Conservation (phyloP, 495 filamentous ascomycete species). For the Annulohypoxylon maeteangense region DNA sequence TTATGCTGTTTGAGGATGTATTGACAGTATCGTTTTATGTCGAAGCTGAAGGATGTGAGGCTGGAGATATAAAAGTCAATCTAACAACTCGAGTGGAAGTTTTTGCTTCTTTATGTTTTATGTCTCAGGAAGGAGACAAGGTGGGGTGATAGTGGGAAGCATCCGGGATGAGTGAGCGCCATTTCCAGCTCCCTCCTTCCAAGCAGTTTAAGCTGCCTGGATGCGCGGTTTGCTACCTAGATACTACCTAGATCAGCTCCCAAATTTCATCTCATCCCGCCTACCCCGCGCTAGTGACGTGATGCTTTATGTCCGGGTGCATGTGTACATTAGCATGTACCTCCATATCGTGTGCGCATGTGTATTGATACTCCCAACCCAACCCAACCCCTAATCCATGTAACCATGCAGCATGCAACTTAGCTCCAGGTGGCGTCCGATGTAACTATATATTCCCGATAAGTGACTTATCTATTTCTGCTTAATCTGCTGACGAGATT, state of each 20-base stretch:
- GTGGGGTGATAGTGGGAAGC: slow-evolving; percentile 1
- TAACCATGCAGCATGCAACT: slow-evolving; percentile 11
- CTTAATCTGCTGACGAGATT: not conserved
- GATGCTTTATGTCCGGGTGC: slow-evolving; percentile 34
- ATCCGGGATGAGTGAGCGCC: slow-evolving; percentile 37
- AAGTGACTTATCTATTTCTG: not conserved
- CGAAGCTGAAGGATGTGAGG: slow-evolving; percentile 6
- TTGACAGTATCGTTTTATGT: not conserved
- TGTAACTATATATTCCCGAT: slow-evolving; percentile 12
- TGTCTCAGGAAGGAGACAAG: not conserved
- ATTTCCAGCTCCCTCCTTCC: slow-evolving; percentile 18
- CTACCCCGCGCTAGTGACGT: slow-evolving; percentile 47
- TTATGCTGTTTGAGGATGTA: slow-evolving; percentile 6
- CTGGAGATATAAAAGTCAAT: slow-evolving; percentile 19
- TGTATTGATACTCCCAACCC: not conserved
- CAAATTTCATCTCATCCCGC: slow-evolving; percentile 1
- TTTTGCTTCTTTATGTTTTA: slow-evolving; percentile 5
- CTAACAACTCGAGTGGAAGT: not conserved
- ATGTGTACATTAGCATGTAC: not conserved
- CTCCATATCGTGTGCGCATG: not conserved
- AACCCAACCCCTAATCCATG: not conserved
- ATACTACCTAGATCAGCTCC: not conserved
- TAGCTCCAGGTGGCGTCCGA: slow-evolving; percentile 8
- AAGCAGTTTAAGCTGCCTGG: not conserved
- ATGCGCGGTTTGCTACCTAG: not conserved